Percentiles rank a stretch among this genome's conserved stretches.
Evolutionary conservation across 2,329 filamentous ascomycete species (phyloP).

Genomic region (Fusarium sp.): DNA sequence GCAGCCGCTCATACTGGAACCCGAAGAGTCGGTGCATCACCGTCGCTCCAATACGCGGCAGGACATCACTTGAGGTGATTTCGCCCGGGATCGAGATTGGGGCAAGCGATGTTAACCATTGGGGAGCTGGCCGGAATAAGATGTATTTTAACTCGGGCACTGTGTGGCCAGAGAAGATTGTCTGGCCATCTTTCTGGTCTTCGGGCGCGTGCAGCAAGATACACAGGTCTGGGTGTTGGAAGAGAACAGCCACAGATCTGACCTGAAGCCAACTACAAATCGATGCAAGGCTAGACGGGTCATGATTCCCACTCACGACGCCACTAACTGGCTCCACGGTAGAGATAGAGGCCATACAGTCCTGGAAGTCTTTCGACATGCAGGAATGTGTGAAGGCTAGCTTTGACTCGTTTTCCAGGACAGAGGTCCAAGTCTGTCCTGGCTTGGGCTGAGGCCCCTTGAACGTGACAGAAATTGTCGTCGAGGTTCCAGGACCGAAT

Average conservation of each 20-base stretch:
- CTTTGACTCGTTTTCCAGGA: slow-evolving; percentile 37
- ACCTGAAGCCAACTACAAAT: slow-evolving; percentile 49
- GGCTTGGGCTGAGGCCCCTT: slow-evolving; percentile 4
- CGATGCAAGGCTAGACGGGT: slow-evolving; percentile 34
- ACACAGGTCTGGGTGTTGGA: slow-evolving; percentile 45
- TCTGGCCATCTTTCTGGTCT: slow-evolving; percentile 41
- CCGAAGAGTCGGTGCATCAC: slow-evolving; percentile 45
- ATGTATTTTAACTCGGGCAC: slow-evolving; percentile 47
- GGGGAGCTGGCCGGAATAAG: slow-evolving; percentile 48
- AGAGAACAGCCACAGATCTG: slow-evolving; percentile 51
- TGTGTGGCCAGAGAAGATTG: neutral
- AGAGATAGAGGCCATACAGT: slow-evolving; percentile 9
- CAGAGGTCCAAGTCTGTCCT: slow-evolving; percentile 39
- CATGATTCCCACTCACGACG: slow-evolving; percentile 17
- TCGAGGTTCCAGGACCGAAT: slow-evolving; percentile 22
- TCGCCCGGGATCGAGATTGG: slow-evolving; percentile 31
- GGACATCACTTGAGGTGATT: slow-evolving; percentile 2
- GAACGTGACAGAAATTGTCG: slow-evolving; percentile 23
- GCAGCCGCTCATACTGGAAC: slow-evolving; percentile 47
- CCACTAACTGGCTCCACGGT: slow-evolving; percentile 37
- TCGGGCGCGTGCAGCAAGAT: slow-evolving; percentile 54
- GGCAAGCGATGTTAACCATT: slow-evolving; percentile 38
- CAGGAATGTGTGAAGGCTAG: slow-evolving; percentile 51
- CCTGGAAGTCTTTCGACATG: slow-evolving; percentile 46
- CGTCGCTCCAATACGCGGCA: slow-evolving; percentile 30